These are phyloP conservation scores for Aristolochia fimbriata DNA, from an alignment of 164 flowering plant species.

Conservation along the genomic window DNA sequence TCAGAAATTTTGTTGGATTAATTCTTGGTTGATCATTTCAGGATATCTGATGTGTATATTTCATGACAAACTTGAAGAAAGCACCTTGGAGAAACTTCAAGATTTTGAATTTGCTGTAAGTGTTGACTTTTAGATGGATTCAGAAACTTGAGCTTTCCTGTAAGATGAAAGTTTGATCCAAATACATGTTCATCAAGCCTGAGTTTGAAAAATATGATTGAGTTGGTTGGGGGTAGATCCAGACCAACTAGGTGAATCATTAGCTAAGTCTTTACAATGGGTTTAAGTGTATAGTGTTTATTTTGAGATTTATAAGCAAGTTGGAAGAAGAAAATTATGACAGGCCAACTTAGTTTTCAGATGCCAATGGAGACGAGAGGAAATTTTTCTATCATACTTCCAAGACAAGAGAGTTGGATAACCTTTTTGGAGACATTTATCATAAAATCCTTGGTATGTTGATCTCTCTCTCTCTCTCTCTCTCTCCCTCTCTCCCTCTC, in stretches of 20 bases:
- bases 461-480: not conserved
- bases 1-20: too few species aligned
- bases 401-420: conserved; percentile 85
- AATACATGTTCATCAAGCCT: too few species aligned
- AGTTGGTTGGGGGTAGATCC: too few species aligned
- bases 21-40: conserved; percentile 14
- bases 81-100: conserved; percentile 37
- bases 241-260: too few species aligned
- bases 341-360: conserved; percentile 46
- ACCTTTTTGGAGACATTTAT: conserved; percentile 81
- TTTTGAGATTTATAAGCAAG: not conserved
- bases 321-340: not conserved
- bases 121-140: conserved; percentile 3
- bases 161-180: too few species aligned
- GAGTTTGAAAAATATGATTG: too few species aligned
- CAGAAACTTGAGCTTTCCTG: not conserved
- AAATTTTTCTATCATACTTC: conserved; percentile 72
- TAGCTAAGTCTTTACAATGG: not conserved
- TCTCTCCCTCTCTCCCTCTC: not conserved
- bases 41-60: conserved; percentile 86
- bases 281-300: not conserved
- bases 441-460: conserved; percentile 80
- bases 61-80: conserved; percentile 60
- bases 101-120: conserved; percentile 86
- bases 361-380: conserved; percentile 54